These are phyloP conservation scores for Apiospora phragmitis DNA, from an alignment of 2,329 filamentous ascomycete species.

Conservation along the genomic window DNA sequence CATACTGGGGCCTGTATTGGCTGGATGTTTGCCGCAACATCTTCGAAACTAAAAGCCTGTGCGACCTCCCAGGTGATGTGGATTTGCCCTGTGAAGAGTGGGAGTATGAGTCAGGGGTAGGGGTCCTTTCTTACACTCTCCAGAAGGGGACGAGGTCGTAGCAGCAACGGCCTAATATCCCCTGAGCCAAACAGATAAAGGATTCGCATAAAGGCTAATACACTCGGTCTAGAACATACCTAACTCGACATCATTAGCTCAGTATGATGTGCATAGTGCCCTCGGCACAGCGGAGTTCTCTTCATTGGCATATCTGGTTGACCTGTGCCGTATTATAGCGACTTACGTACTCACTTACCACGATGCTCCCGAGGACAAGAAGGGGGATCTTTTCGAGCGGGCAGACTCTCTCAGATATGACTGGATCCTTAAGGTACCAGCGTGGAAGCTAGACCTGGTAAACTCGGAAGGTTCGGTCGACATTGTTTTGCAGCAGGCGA, in stretches of 20 bases:
- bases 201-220: neutral
- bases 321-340: slow-evolving; percentile 35
- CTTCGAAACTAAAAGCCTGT: slow-evolving; percentile 23
- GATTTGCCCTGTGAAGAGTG: slow-evolving; percentile 42
- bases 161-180: neutral
- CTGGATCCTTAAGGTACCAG: slow-evolving; percentile 39
- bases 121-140: slow-evolving; percentile 13
- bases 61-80: slow-evolving; percentile 31
- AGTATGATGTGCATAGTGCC: slow-evolving; percentile 37
- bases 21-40: slow-evolving; percentile 26
- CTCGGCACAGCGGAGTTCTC: slow-evolving; percentile 37
- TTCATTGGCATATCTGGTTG: slow-evolving; percentile 39
- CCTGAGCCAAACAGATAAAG: neutral
- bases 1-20: slow-evolving; percentile 41
- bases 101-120: slow-evolving; percentile 41
- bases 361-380: slow-evolving; percentile 25
- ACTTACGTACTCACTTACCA: slow-evolving; percentile 32
- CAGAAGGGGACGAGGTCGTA: neutral
- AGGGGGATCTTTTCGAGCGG: slow-evolving; percentile 28
- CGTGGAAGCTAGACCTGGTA: slow-evolving; percentile 39
- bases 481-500: slow-evolving; percentile 38
- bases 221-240: slow-evolving; percentile 31
- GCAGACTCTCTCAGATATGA: slow-evolving; percentile 39
- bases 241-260: slow-evolving; percentile 30
- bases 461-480: slow-evolving; percentile 37